These are phyloP conservation scores for Kwoniella heveanensis DNA, from an alignment of 768 basidiomycete species.

Conservation along the genomic window DNA sequence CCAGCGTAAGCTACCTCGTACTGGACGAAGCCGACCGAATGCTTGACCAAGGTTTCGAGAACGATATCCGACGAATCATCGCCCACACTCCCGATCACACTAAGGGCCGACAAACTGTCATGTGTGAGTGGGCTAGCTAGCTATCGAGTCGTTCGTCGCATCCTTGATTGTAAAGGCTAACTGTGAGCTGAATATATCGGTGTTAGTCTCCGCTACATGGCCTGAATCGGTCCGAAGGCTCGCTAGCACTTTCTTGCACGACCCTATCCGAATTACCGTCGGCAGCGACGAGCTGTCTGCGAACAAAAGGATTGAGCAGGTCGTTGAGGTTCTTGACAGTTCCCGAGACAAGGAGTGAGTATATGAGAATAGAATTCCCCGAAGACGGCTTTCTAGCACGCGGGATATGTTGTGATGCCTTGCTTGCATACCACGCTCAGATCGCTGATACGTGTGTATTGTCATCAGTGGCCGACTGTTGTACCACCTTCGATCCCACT, in stretches of 20 bases:
- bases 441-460: no score
- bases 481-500: slow-evolving; percentile 52
- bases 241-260: slow-evolving; percentile 79
- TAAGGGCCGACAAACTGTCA: slow-evolving; percentile 81
- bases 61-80: slow-evolving; percentile 91
- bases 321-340: slow-evolving; percentile 88
- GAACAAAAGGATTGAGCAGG: slow-evolving; percentile 89
- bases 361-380: no score
- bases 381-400: no score
- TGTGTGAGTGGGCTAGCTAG: slow-evolving; percentile 85
- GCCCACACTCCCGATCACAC: slow-evolving; percentile 62
- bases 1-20: slow-evolving; percentile 84
- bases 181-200: neutral
- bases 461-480: slow-evolving; percentile 50
- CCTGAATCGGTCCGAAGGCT: slow-evolving; percentile 88
- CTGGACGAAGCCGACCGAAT: slow-evolving; percentile 97
- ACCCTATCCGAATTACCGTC: slow-evolving; percentile 87
- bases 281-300: slow-evolving; percentile 94
- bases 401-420: no score
- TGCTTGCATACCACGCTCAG: no score
- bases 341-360: slow-evolving; percentile 81
- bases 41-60: slow-evolving; percentile 98
- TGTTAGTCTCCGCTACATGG: slow-evolving; percentile 93
- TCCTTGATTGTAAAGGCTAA: no score
- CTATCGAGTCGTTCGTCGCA: neutral